A percentile compares a stretch with the other conserved stretches of the same genome.
phyloP scores from a whole-genome alignment of 2,329 filamentous ascomycete genomes.

The Phialemonium atrogriseum region DNA sequence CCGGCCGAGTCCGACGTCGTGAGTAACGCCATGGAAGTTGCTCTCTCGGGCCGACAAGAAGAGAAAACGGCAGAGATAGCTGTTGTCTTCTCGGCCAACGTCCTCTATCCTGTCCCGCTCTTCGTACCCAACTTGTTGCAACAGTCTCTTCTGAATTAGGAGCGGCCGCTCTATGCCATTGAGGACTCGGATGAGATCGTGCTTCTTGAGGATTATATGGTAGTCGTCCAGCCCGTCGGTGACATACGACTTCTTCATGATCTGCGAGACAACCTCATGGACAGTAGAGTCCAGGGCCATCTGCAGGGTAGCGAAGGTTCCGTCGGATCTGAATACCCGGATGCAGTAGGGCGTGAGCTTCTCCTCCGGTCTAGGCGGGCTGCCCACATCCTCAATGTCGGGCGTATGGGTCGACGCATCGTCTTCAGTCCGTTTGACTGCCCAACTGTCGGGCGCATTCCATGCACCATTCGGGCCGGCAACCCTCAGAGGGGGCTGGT shows the following conservation, averaged over 20 bases:
- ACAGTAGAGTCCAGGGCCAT: conserved; percentile 78
- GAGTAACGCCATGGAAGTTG: conserved; percentile 64
- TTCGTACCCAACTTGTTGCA: conserved; percentile 88
- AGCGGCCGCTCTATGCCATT: conserved; percentile 72
- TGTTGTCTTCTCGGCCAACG: conserved; percentile 92
- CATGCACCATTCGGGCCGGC: conserved; percentile 52
- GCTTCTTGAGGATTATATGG: conserved; percentile 90
- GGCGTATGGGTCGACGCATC: conserved; percentile 41
- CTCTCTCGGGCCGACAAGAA: conserved; percentile 86
- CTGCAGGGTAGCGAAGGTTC: conserved; percentile 88
- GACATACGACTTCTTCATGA: conserved; percentile 90
- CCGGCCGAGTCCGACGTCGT: conserved; percentile 74
- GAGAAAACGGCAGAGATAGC: conserved; percentile 91
- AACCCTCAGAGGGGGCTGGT: conserved; percentile 21
- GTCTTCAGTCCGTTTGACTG: conserved; percentile 70
- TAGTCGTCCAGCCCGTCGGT: conserved; percentile 89
- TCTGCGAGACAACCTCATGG: conserved; percentile 75
- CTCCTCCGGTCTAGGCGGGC: conserved; percentile 62
- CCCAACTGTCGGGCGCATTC: conserved; percentile 97
- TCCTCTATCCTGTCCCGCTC: conserved; percentile 84
- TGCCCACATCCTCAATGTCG: conserved; percentile 61
- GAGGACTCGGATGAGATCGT: conserved; percentile 79
- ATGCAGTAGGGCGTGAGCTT: conserved; percentile 78
- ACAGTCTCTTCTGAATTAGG: conserved; percentile 80
- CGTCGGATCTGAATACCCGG: conserved; percentile 87